Percentiles rank a stretch among this genome's conserved stretches.
Conservation (phyloP, 306 rosid genomes). For the Glycyrrhiza uralensis region DNA sequence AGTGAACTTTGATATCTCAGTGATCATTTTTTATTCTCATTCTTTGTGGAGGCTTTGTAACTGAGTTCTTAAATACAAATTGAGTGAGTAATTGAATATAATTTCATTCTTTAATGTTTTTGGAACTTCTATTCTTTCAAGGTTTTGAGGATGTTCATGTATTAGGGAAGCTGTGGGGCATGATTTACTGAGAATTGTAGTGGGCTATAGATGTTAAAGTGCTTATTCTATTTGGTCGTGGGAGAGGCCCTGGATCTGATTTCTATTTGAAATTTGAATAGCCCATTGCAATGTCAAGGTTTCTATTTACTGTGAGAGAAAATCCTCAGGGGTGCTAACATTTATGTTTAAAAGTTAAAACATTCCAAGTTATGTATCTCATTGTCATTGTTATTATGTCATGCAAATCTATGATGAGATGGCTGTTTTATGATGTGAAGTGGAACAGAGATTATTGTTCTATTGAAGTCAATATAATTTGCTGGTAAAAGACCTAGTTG, state of each 20-base stretch:
- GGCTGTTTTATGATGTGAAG: background rate
- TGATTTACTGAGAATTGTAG: background rate
- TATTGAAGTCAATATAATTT: background rate
- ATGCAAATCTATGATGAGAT: background rate
- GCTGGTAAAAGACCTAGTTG: background rate
- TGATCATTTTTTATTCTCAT: background rate
- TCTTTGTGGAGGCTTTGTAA: background rate
- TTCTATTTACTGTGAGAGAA: background rate
- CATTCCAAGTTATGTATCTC: background rate
- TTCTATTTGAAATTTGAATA: conserved; percentile 14
- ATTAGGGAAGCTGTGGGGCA: background rate
- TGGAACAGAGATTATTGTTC: background rate
- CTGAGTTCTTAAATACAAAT: background rate
- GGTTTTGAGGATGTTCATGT: conserved; percentile 13
- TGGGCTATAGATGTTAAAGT: background rate
- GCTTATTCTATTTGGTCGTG: background rate
- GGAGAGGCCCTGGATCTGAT: background rate
- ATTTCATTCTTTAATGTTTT: background rate
- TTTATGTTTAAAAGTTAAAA: background rate
- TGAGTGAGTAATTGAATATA: background rate
- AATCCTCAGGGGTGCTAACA: background rate
- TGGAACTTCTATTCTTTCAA: background rate
- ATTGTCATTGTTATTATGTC: background rate
- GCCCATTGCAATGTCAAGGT: background rate
- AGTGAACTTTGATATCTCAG: background rate